Evolutionary conservation across 768 basidiomycete species (phyloP), one percentile per base, ranked within the genome.

Genomic region (Sporobolomyces roseus): DNA sequence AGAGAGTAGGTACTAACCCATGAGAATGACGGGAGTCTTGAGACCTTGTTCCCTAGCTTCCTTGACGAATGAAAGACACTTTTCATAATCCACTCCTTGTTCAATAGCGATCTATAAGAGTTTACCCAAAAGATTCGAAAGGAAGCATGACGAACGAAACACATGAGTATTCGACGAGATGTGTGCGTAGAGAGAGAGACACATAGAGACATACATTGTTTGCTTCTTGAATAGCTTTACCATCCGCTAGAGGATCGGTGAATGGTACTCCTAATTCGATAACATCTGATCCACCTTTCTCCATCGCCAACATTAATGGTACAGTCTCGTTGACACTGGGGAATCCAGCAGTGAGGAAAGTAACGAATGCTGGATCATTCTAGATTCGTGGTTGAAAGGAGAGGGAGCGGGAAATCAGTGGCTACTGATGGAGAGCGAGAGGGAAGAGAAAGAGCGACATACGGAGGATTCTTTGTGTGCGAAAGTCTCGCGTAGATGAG

Each of bases 221-320:
- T 17, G 90, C 84, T 69, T 88, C 88, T 77, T 99, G 94, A 69
- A 99, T 96, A 4, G 86, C 87, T 30, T 90, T 90, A 0, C 94
- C 94, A 80, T 99, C 94, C 3, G 92, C 93, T 74, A 92, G 90
- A 25, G 93, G 94, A 80, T 97, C 94, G 61, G 90, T 93, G 81
- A 94, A 97, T 0, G 93, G 92, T 33, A 97, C 84, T 23, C 94
- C 94, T 23, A 99, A 84, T 78, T 99, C 94, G 68, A 98, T 93
- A 67, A 97, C 85, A 78, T 97, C 93, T 51, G 91, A 85, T 9
- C 94, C 94, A 61, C 94, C 94, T 51, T 85, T 84, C 79, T 98
- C 88, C 87, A 99, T 90, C 30, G 90, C 89, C 41, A 98, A 84
- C 82, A 97, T 78, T 66, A 92, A 83, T 2, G 90, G 86, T 16